Evolutionary conservation across 2,329 filamentous ascomycete species (phyloP), one percentile per base, ranked within the genome.

Genomic region (Davidsoniella eucalypti): DNA sequence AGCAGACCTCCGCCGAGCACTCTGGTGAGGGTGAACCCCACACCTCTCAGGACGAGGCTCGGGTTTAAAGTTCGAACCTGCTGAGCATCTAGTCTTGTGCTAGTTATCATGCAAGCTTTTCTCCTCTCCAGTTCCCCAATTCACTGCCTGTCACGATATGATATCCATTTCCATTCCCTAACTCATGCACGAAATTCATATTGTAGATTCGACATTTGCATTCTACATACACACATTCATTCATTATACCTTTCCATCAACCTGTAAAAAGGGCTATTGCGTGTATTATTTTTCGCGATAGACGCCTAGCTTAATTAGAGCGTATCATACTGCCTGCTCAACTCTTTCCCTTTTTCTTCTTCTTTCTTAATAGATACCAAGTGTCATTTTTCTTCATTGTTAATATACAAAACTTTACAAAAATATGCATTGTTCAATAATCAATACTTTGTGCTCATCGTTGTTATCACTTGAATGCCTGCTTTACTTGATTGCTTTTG

Each of bases 1-100:
- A 53, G 37, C 51, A 50, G 43, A 53, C 51, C 18, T 49, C 51
- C 18, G 45, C 50, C 14, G 50, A 52, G 50, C 50, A 52, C 26
- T 53, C 51, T 50, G 51, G 51, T 7, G 50, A 51, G 44, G 51
- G 44, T 23, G 50, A 53, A 43, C 43, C 50, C 29, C 45, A 48
- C 42, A 17, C 47, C 37, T 50, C 47, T 33, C 43, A 50, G 47
- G 51, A 53, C 26, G 51, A 52, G 51, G 25, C 43, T 26, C 38
- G 47, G 16, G 51, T 50, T 16, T 53, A 50, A 50, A 33, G 5
- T 12, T 14, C n/a, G 38, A 16, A 41, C 38, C 1, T 21, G n/a
- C 5, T 41, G n/a, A 21, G 38, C 38, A 41, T 41, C n/a, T 41
- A 41, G 38, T 17, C 38, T 41, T 14, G 9, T 41, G n/a, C 38